These are phyloP conservation scores for Ceratobasidium sp. DNA, from an alignment of 1,284 basidiomycete species.

Conservation along the genomic window DNA sequence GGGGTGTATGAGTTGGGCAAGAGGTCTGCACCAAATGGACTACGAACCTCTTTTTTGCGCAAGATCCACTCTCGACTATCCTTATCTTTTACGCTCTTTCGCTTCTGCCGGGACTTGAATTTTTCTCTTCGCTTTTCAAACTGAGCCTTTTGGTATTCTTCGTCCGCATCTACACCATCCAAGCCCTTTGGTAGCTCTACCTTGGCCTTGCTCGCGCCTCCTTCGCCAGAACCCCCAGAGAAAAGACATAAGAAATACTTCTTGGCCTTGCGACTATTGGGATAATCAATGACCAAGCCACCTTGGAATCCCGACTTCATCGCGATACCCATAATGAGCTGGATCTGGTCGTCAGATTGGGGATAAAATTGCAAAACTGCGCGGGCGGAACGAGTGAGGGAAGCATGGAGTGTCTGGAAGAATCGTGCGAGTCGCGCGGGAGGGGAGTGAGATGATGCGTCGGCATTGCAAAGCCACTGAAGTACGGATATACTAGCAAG, in stretches of 20 bases:
- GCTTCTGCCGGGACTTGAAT: constrained; percentile 61
- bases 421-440: constrained; percentile 90
- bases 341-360: constrained; percentile 92
- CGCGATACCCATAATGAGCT: constrained; percentile 91
- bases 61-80: constrained; percentile 77
- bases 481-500: constrained; percentile 87
- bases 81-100: constrained; percentile 60
- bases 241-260: constrained; percentile 76
- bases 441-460: constrained; percentile 90
- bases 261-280: constrained; percentile 91
- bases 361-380: constrained; percentile 98
- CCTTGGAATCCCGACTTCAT: constrained; percentile 97
- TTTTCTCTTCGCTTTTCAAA: constrained; percentile 76
- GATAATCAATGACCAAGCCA: constrained; percentile 95
- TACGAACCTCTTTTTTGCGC: constrained; percentile 77
- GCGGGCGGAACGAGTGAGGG: constrained; percentile 88
- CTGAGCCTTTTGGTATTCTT: constrained; percentile 58
- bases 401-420: constrained; percentile 95
- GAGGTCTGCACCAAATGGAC: background rate
- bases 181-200: constrained; percentile 72
- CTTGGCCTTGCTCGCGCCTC: constrained; percentile 52
- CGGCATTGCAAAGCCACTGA: constrained; percentile 98
- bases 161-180: constrained; percentile 60
- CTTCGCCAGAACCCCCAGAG: constrained; percentile 44
- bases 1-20: background rate